Evolutionary conservation across 2,329 filamentous ascomycete species (phyloP).

Genomic region (Xylariaceae sp.): DNA sequence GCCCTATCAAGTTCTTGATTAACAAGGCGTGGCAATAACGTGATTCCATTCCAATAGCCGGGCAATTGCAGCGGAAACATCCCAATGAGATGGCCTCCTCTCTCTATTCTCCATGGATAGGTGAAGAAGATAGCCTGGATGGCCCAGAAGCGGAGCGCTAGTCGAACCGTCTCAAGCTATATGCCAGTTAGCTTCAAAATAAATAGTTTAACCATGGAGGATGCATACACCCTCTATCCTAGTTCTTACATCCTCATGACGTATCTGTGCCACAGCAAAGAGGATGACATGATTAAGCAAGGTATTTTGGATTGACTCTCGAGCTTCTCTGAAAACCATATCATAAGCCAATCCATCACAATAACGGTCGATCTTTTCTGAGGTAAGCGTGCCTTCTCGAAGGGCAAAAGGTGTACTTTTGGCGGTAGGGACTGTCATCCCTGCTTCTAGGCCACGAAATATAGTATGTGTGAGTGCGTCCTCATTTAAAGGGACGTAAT

Average conservation of each 20-base stretch:
- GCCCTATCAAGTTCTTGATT: conserved; percentile 20
- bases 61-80: conserved; percentile 15
- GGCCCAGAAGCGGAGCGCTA: conserved; percentile 19
- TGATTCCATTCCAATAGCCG: conserved; percentile 19
- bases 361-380: conserved; percentile 17
- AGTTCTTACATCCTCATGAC: conserved; percentile 1
- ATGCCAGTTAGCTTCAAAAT: neutral
- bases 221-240: conserved; percentile 16
- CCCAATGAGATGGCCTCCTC: conserved; percentile 11
- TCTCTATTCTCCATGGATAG: conserved; percentile 19
- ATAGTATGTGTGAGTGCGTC: conserved; percentile 16
- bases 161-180: conserved; percentile 10
- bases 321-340: conserved; percentile 11
- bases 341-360: conserved; percentile 13
- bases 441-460: conserved; percentile 20
- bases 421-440: conserved; percentile 10
- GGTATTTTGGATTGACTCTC: neutral
- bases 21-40: conserved; percentile 13
- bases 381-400: conserved; percentile 5
- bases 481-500: conserved; percentile 6
- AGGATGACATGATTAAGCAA: conserved; percentile 13
- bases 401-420: conserved; percentile 16
- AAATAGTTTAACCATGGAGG: neutral
- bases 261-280: conserved; percentile 11
- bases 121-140: conserved; percentile 21